These are phyloP conservation scores for Monotropa hypopitys DNA, from an alignment of 179 eudicot species.

Conservation along the genomic window DNA sequence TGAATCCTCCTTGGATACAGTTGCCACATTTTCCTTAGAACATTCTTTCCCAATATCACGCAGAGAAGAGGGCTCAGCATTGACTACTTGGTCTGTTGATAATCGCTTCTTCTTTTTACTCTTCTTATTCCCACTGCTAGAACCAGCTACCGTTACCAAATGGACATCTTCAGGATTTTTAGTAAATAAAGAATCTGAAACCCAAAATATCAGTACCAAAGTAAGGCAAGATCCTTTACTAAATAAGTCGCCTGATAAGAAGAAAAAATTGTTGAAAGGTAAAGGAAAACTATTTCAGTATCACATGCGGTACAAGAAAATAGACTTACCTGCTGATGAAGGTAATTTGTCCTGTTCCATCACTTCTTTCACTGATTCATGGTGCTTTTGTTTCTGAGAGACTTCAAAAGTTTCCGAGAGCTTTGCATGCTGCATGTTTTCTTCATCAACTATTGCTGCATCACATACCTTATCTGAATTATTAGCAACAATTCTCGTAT, in stretches of 20 bases:
- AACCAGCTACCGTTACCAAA: not conserved
- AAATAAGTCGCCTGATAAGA: not conserved
- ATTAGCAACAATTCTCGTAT: not conserved
- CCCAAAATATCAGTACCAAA: slow-evolving; percentile 8
- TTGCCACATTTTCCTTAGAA: not conserved
- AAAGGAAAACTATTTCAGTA: not conserved
- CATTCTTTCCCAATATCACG: slow-evolving; percentile 7
- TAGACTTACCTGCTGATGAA: slow-evolving; percentile 8
- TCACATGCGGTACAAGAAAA: not conserved
- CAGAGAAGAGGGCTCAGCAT: slow-evolving; percentile 8
- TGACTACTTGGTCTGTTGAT: slow-evolving; percentile 4
- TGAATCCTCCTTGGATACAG: slow-evolving; percentile 15
- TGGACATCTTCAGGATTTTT: not conserved
- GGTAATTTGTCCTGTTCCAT: not conserved
- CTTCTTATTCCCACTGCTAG: too few relatives aligned
- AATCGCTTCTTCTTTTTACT: not conserved
- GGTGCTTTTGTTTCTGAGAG: slow-evolving; percentile 3
- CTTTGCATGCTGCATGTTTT: slow-evolving; percentile 6
- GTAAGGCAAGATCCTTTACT: not conserved
- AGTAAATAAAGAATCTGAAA: not conserved
- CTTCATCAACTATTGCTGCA: slow-evolving; percentile 5
- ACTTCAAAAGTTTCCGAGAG: not conserved
- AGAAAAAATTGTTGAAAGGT: not conserved
- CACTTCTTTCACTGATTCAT: slow-evolving; percentile 6
- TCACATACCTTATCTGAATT: slow-evolving; percentile 6